phyloP scores from a whole-genome alignment of 805 yeast genomes.

The Candida vaughaniae region DNA sequence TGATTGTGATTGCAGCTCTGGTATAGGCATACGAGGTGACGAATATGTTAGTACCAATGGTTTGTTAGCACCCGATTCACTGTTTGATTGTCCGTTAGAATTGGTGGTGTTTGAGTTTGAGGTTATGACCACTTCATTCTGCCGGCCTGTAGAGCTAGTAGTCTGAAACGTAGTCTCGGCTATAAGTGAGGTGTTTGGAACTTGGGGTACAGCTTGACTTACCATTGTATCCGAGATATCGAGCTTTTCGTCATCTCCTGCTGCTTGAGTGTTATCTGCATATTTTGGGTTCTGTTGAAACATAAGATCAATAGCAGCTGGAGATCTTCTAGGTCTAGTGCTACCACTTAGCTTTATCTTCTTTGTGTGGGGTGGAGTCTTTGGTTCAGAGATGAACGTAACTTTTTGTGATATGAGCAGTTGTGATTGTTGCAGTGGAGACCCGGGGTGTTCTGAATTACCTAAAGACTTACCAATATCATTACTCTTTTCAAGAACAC shows the following conservation, averaged over 20 bases:
- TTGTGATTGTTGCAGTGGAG: neutral
- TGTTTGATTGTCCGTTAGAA: slow-evolving; percentile 1
- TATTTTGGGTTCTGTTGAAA: slow-evolving; percentile 5
- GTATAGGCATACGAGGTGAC: slow-evolving; percentile 3
- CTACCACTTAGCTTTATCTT: neutral
- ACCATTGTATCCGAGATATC: slow-evolving; percentile 2
- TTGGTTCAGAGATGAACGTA: neutral
- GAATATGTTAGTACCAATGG: no score
- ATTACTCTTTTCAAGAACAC: neutral
- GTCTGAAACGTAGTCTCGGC: slow-evolving; percentile 1
- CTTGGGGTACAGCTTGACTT: slow-evolving; percentile 6
- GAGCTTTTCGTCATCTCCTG: neutral
- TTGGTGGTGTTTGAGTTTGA: slow-evolving; percentile 1
- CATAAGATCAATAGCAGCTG: slow-evolving; percentile 2
- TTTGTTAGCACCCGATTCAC: neutral
- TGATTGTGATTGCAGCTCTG: neutral
- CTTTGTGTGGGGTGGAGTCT: neutral
- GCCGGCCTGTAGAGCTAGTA: neutral
- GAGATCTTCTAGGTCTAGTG: neutral
- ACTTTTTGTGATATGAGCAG: neutral
- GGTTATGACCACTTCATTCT: neutral
- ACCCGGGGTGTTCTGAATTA: no score
- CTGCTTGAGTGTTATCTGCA: slow-evolving; percentile 1
- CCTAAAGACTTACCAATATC: no score
- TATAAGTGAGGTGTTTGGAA: slow-evolving; percentile 6